A percentile compares a stretch with the other conserved stretches of the same genome.
Evolutionary conservation across 495 filamentous ascomycete genomes (phyloP).

Genomic region (Xylaria castorea): DNA sequence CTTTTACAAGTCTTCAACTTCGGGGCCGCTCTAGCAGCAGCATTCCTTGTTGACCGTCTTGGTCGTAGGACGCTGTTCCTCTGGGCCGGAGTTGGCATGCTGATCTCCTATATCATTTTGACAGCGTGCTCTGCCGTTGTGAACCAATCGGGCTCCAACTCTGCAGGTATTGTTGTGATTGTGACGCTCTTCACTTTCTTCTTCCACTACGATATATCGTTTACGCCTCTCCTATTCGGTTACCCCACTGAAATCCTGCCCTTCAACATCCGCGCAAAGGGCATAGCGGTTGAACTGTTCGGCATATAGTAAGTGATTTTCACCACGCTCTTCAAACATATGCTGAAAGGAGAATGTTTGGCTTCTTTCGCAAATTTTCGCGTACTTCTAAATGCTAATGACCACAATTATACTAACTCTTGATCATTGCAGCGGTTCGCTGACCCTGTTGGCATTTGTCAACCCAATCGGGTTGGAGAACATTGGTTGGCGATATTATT

Average conservation of each 20-base stretch:
- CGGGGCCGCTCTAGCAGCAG: slow-evolving; percentile 43
- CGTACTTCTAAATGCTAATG: background rate
- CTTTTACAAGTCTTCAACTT: slow-evolving; percentile 47
- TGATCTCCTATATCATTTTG: slow-evolving; percentile 56
- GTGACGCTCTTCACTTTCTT: slow-evolving; percentile 51
- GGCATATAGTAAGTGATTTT: slow-evolving; percentile 39
- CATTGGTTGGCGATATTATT: slow-evolving; percentile 53
- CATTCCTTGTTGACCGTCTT: slow-evolving; percentile 53
- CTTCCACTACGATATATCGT: slow-evolving; percentile 52
- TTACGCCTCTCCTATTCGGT: slow-evolving; percentile 36
- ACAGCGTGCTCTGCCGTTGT: slow-evolving; percentile 51
- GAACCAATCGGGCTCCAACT: slow-evolving; percentile 33
- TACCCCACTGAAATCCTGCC: slow-evolving; percentile 52
- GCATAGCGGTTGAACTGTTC: slow-evolving; percentile 55
- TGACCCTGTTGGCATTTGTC: slow-evolving; percentile 59
- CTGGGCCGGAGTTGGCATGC: slow-evolving; percentile 59
- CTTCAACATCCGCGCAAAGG: slow-evolving; percentile 51
- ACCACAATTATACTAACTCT: background rate
- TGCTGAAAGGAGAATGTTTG: background rate
- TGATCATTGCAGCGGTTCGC: slow-evolving; percentile 36
- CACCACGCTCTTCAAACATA: background rate
- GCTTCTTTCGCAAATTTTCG: background rate
- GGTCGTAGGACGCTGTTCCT: slow-evolving; percentile 58
- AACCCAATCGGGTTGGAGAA: slow-evolving; percentile 54
- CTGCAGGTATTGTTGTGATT: slow-evolving; percentile 50